Evolutionary conservation across 345 rosid species (phyloP), one percentile per base, ranked within the genome.

Genomic region (Bruguiera gymnorhiza): DNA sequence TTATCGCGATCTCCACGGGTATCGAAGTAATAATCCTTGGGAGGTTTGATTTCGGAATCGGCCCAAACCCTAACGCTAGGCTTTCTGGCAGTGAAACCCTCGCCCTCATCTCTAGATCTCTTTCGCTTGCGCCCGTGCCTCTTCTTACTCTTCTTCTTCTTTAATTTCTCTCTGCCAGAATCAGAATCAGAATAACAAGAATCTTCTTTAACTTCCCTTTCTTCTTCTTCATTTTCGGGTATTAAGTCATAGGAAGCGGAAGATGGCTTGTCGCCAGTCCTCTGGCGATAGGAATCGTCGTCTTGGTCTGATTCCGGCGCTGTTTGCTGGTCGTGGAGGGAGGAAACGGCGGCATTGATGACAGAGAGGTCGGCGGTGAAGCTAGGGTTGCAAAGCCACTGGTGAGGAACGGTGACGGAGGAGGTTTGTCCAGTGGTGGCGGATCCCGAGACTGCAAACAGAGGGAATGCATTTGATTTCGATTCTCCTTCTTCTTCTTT

Each of bases 371-470:
- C 90, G 74, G 80, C 68, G 53, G 88, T 79, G 89, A 95, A 95
- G 86, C 98, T 95, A 69, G 87, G 65, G 88, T 90, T 92, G 79
- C 76, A 78, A 67, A 95, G 94, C 99, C 99, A 95, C 73, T 79
- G 58, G 8, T 65, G 83, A 66, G 83, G 71, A 37, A 63, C 62
- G 72, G 23, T 51, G 26, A 67, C 58, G 43, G 65, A n/a, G 65
- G 75, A 13, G 36, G 84, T 30, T 36, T 32, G 67, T 65, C 60
- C 63, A 34, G 77, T 5, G 56, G 70, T 39, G 56, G 78, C 65
- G 53, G 76, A 72, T 23, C 62, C 53, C 52, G 78, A 72, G 27
- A 62, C 53, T 0, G 79, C 76, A 27, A 82, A 77, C 51, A 86
- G 32, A 66, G 94, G 87, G 65, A 86, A 82, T 59, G 5, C 50